Base-by-base conservation (phyloP, 768 basidiomycete species). In the Jaapia argillacea region DNA sequence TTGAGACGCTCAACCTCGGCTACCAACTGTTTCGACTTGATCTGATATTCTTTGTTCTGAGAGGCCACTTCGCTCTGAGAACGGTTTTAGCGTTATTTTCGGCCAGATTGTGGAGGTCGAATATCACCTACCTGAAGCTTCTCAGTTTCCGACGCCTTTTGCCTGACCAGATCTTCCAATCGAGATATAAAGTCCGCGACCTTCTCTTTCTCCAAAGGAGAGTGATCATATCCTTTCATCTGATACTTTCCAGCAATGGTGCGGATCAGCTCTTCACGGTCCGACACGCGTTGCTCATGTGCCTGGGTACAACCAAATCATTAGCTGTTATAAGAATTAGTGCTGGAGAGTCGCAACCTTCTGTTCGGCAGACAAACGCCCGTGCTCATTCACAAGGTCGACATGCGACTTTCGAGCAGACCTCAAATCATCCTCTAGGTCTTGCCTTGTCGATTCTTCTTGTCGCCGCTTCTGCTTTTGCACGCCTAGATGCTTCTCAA, bases 211-310 rank as follows among this genome's bases (percentile, higher is more conserved):
- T 82, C 81, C 26, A 92, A 68, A 1, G 81, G 80, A 0, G 78
- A 70, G 40, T 77, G 69, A 42, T 75, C 77, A 56, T 77, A 91
- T 0, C 87, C 89, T 40, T 78, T 77, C 51, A 97, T 80, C 6
- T 72, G 69, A 51, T 85, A 68, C 49, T 77, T 77, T 26, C 76
- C 66, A 40, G 79, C 72, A 13, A 89, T 75, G 39, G 80, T 76
- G 10, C 74, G 77, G 44, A 97, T 81, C 20, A 81, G 64, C 12
- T 71, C 68, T 57, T 93, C 91, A 24, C 93, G 79, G 4, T 80
- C 78, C 2, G 58, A 52, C 28, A 92, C 61, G 21, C 84, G 79
- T 37, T 74, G 67, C 42, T 80, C 76, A 61, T 94, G 86, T 12
- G 77, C 75, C 90, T 94, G 46, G 5, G 7, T 26, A 12, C 36